These are phyloP conservation scores for Cucurbita pepo DNA, from an alignment of 306 rosid genomes.

Conservation along the genomic window DNA sequence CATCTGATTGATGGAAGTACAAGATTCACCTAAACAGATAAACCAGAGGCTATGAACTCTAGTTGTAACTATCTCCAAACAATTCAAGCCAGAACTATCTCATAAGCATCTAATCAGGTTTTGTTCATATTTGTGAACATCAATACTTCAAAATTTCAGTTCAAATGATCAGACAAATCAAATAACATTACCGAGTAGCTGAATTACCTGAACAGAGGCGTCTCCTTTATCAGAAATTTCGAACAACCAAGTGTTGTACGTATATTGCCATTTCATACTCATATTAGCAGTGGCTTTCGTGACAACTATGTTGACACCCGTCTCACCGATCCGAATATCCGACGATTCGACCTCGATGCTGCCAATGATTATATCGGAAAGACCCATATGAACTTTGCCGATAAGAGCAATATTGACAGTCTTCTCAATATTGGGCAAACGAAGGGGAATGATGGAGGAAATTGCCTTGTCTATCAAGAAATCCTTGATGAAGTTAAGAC, in stretches of 20 bases:
- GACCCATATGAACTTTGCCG: slow-evolving; percentile 42
- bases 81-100: not conserved
- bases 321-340: slow-evolving; percentile 36
- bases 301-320: slow-evolving; percentile 39
- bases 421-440: slow-evolving; percentile 45
- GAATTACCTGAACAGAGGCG: slow-evolving; percentile 57
- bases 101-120: not conserved
- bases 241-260: slow-evolving; percentile 43
- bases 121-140: not conserved
- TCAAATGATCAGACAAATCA: not conserved
- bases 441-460: slow-evolving; percentile 43
- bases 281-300: slow-evolving; percentile 61
- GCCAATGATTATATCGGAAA: slow-evolving; percentile 45
- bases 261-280: slow-evolving; percentile 56
- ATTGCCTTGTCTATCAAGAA: slow-evolving; percentile 40
- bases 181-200: not conserved
- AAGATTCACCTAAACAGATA: not conserved
- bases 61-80: not conserved
- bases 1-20: not conserved
- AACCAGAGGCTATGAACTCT: not conserved
- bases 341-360: slow-evolving; percentile 39
- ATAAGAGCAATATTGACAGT: slow-evolving; percentile 31
- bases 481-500: slow-evolving; percentile 65
- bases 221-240: slow-evolving; percentile 57
- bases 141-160: not conserved